Percentiles rank a stretch among this genome's conserved stretches.
phyloP scores from a whole-genome alignment of 2,329 filamentous ascomycete species.

The Pseudogymnoascus sp. region DNA sequence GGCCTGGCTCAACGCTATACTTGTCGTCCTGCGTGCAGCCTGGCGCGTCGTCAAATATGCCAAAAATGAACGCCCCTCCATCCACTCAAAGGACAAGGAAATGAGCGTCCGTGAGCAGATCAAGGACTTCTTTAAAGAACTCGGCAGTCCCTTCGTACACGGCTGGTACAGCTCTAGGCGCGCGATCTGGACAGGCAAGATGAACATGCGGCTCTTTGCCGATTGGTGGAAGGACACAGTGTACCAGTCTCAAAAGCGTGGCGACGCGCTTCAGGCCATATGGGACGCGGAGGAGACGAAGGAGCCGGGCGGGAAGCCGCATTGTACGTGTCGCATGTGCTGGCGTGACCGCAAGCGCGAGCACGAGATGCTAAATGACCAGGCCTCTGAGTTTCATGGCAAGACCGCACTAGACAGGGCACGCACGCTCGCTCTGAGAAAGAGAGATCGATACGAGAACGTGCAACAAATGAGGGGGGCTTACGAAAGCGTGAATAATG shows the following conservation, averaged over 20 bases:
- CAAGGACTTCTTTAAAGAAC: neutral
- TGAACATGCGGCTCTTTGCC: neutral
- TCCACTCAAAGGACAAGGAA: neutral
- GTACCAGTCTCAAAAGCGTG: neutral
- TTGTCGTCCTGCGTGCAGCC: neutral
- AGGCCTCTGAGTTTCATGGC: neutral
- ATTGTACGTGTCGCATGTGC: neutral
- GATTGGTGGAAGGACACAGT: neutral
- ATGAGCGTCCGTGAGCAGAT: neutral
- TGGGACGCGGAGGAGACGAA: neutral
- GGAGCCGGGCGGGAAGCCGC: neutral
- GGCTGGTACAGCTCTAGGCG: neutral
- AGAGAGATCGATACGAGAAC: neutral
- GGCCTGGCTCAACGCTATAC: slow-evolving; percentile 1
- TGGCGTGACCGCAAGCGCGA: neutral
- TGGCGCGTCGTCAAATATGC: neutral
- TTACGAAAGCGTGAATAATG: neutral
- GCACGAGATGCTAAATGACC: neutral
- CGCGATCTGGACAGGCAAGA: neutral
- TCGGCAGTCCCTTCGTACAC: neutral
- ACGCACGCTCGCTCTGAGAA: neutral
- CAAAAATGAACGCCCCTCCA: neutral
- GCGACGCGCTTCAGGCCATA: neutral
- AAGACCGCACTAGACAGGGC: neutral
- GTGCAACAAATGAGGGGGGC: neutral